A percentile compares a stretch with the other conserved stretches of the same genome.
Conservation (phyloP, 768 basidiomycete genomes). For the Terana coerulea region DNA sequence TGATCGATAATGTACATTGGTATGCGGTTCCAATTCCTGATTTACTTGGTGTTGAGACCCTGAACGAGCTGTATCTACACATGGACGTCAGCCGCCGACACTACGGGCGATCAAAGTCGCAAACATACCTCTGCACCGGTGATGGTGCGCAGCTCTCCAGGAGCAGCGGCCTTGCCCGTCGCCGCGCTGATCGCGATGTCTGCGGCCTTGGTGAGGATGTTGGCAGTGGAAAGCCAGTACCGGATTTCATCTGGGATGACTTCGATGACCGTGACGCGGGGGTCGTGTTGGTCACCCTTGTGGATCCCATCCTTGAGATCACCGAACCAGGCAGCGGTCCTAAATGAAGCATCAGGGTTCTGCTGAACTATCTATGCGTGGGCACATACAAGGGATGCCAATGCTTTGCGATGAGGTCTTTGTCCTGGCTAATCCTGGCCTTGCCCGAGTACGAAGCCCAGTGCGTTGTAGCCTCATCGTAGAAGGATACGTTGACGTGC, state of each 20-base stretch:
- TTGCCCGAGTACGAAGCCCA: conserved; percentile 81
- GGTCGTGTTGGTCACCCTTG: conserved; percentile 75
- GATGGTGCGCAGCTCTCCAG: conserved; percentile 78
- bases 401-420: conserved; percentile 57
- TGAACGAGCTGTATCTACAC: conserved; percentile 19
- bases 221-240: conserved; percentile 72
- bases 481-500: conserved; percentile 80
- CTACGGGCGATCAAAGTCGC: not conserved
- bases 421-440: conserved; percentile 63
- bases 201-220: conserved; percentile 50
- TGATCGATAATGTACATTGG: too few relatives aligned
- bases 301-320: conserved; percentile 84
- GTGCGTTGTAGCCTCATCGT: conserved; percentile 60
- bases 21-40: too few relatives aligned
- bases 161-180: conserved; percentile 59
- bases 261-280: conserved; percentile 78
- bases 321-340: conserved; percentile 76
- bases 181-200: conserved; percentile 58
- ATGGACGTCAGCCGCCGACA: not conserved
- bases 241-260: conserved; percentile 77
- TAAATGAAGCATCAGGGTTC: conserved; percentile 23
- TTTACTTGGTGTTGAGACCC: conserved; percentile 18
- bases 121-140: conserved; percentile 62
- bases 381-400: conserved; percentile 52
- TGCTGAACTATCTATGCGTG: too few relatives aligned